Percentiles rank a stretch among this genome's conserved stretches.
phyloP scores from a whole-genome alignment of 2,329 filamentous ascomycete species.

The Sclerotinia borealis region DNA sequence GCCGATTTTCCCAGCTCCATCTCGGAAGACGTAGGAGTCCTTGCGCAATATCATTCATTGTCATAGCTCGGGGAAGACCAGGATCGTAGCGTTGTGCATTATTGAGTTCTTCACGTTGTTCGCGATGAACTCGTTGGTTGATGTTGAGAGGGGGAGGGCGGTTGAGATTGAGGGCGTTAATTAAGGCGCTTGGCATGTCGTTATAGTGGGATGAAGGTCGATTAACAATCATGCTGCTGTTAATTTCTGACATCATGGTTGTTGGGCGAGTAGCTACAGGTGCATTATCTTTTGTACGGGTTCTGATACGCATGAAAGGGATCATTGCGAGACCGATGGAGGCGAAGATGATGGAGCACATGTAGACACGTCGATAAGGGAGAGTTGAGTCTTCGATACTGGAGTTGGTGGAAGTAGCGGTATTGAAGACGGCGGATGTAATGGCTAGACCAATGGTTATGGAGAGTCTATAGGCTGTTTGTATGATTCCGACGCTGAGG shows the following conservation, averaged over 20 bases:
- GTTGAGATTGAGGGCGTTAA: not conserved
- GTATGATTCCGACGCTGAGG: slow-evolving; percentile 61
- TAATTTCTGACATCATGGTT: not conserved
- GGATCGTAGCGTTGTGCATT: not conserved
- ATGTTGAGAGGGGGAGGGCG: not conserved
- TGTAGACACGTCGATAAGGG: slow-evolving; percentile 47
- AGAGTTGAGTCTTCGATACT: slow-evolving; percentile 38
- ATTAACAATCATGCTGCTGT: not conserved
- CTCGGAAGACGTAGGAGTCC: slow-evolving; percentile 17
- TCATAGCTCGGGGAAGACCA: not conserved
- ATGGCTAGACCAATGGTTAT: slow-evolving; percentile 55
- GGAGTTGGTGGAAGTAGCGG: not conserved
- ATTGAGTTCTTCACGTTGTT: not conserved
- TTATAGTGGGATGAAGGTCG: not conserved
- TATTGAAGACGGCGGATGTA: slow-evolving; percentile 50
- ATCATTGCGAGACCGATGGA: slow-evolving; percentile 41
- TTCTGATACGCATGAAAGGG: slow-evolving; percentile 47
- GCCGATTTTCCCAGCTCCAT: slow-evolving; percentile 22
- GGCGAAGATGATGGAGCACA: slow-evolving; percentile 42
- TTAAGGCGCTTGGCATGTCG: not conserved
- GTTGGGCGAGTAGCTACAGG: not conserved
- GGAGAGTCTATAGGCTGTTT: slow-evolving; percentile 47
- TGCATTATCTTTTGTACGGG: slow-evolving; percentile 19
- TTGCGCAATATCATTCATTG: slow-evolving; percentile 6
- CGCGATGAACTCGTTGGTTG: not conserved